Evolutionary conservation across 345 rosid species (phyloP), one percentile per base, ranked within the genome.

Genomic region (Citrus mangshanensis): DNA sequence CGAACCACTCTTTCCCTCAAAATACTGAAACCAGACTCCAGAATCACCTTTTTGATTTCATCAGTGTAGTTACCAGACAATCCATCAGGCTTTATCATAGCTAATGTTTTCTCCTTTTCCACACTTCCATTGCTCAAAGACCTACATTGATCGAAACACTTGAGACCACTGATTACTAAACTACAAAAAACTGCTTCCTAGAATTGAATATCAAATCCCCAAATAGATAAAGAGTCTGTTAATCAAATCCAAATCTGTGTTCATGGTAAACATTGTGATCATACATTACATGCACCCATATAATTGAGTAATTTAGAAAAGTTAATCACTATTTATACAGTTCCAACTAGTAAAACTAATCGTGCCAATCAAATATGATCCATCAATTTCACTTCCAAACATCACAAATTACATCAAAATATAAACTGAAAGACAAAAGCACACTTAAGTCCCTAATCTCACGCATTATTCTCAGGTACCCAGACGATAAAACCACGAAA

Each of bases 21-120:
- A 54, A 92, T 91, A 46, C 51, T 51, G 81, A 95, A 95, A 80
- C 92, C 86, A 0, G 90, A 85, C 35, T 86, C 90, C 71, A 82
- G 40, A 78, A 92, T 78, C 16, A 85, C 68, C 73, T 66, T 76
- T 81, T 87, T 92, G 73, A 95, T 89, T 27, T 69, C 77, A 9
- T 87, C 91, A 59, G 90, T 85, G 79, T 88, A 87, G 79, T 92
- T 90, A 73, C 98, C 90, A 1, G 78, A 74, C 75, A 93, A 67
- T 66, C 98, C 98, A 77, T 95, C 98, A 19, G 97, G 97, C 85
- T 95, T 93, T 79, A 95, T 84, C 77, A 95, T 89, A 49, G 89
- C 98, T 68, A 95, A 42, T 25, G 97, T 95, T 77, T 83, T 89
- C 84, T 90, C 95, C 77, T 73, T 71, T 54, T 74, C 85, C 35